phyloP scores from a whole-genome alignment of 352 stramenopile genomes.

The Globisporangium alternatum region DNA sequence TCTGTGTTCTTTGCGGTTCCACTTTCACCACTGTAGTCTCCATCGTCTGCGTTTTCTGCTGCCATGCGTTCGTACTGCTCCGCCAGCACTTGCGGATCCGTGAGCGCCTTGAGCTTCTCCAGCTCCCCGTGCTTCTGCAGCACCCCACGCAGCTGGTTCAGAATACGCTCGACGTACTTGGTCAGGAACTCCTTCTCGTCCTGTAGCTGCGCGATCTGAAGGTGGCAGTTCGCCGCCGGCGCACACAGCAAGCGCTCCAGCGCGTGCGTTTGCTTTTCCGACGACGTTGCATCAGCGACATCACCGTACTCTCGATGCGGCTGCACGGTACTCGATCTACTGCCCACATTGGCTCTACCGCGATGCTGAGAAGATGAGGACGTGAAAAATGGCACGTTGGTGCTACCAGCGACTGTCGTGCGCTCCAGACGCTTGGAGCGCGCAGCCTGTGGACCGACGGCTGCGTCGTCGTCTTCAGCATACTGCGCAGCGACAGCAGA shows the following conservation, averaged over 20 bases:
- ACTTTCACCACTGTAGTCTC: conserved; percentile 9
- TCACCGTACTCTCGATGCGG: not conserved
- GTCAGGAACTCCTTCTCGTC: conserved; percentile 69
- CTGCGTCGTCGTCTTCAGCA: conserved; percentile 15
- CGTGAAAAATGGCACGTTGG: not conserved
- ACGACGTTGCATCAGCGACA: not conserved
- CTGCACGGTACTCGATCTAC: not conserved
- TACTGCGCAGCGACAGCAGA: conserved; percentile 28
- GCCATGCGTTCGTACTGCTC: conserved; percentile 13
- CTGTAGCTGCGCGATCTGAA: conserved; percentile 40
- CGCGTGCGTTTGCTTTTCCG: not conserved
- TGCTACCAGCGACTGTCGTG: conserved; percentile 3
- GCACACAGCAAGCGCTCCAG: conserved; percentile 19
- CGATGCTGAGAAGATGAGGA: not conserved
- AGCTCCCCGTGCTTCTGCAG: conserved; percentile 71
- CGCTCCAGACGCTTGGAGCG: conserved; percentile 22
- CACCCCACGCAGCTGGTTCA: conserved; percentile 54
- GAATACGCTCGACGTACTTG: conserved; percentile 61
- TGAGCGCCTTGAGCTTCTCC: conserved; percentile 60
- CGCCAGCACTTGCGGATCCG: conserved; percentile 26
- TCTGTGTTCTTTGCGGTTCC: not conserved
- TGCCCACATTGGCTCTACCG: not conserved
- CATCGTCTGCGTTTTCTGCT: conserved; percentile 16
- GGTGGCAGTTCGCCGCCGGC: conserved; percentile 23
- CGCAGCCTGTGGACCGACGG: conserved; percentile 17